A percentile compares a stretch with the other conserved stretches of the same genome.
These are phyloP conservation scores for Aquilaria malaccensis DNA, from an alignment of 345 rosid genomes.

Conservation along the genomic window DNA sequence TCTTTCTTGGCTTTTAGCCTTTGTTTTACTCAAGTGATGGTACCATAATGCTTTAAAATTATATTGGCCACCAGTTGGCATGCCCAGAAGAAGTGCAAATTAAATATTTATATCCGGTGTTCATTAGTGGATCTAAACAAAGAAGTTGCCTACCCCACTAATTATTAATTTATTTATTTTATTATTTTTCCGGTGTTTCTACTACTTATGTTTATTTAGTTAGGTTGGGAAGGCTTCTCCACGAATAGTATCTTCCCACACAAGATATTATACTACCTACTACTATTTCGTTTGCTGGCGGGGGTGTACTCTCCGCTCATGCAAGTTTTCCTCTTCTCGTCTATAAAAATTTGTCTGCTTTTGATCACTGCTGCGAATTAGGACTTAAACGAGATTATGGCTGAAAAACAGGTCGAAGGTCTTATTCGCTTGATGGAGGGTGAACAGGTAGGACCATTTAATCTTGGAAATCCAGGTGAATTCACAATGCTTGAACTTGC, in stretches of 20 bases:
- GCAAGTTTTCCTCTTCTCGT: not conserved
- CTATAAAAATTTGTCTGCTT: not conserved
- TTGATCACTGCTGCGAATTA: not conserved
- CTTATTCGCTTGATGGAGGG: slow-evolving; percentile 99
- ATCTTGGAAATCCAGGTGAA: slow-evolving; percentile 97
- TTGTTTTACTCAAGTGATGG: not conserved
- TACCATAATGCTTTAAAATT: too few relatives aligned
- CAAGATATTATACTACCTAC: not conserved
- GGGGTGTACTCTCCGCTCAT: not conserved
- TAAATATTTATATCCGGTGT: too few relatives aligned
- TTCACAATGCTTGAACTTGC: slow-evolving; percentile 99
- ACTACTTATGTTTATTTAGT: not conserved
- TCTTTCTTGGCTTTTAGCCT: not conserved
- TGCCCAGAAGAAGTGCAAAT: too few relatives aligned
- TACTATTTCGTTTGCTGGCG: not conserved
- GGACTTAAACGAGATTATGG: not conserved
- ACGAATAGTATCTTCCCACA: too few relatives aligned
- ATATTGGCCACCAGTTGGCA: too few relatives aligned
- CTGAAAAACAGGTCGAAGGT: slow-evolving; percentile 75
- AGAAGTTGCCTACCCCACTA: too few relatives aligned
- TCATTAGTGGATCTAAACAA: too few relatives aligned
- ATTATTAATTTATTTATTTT: too few relatives aligned
- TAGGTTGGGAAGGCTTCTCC: too few relatives aligned
- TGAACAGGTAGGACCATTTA: slow-evolving; percentile 96
- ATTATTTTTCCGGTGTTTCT: not conserved